Conservation (phyloP, 306 rosid species). For the Clitoria ternatea region DNA sequence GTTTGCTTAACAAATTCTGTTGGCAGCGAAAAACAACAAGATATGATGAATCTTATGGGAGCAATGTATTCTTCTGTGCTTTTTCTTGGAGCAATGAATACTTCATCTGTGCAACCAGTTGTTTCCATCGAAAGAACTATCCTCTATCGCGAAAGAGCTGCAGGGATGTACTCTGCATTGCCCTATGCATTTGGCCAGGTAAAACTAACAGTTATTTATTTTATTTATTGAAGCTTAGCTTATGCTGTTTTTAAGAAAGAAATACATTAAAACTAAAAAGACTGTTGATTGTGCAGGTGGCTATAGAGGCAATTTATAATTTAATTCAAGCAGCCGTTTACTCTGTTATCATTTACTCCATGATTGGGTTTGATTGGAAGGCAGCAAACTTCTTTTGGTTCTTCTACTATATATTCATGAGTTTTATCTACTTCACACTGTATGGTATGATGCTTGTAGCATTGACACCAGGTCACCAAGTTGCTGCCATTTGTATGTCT, state of each 20-base stretch:
- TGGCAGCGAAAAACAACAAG: constrained; percentile 33
- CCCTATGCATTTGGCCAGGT: constrained; percentile 45
- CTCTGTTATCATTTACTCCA: constrained; percentile 44
- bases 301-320: constrained; percentile 59
- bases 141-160: constrained; percentile 66
- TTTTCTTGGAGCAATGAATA: constrained; percentile 27
- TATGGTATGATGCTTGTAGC: constrained; percentile 86
- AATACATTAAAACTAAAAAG: background rate
- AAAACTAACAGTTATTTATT: background rate
- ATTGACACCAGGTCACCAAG: constrained; percentile 61
- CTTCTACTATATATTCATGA: constrained; percentile 60
- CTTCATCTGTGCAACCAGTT: constrained; percentile 49
- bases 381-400: constrained; percentile 53
- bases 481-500: constrained; percentile 61
- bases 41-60: constrained; percentile 54
- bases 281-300: constrained; percentile 51
- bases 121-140: constrained; percentile 61
- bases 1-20: background rate
- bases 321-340: constrained; percentile 53
- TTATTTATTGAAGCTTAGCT: background rate
- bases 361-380: constrained; percentile 66
- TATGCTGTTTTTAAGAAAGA: background rate
- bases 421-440: constrained; percentile 65
- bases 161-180: constrained; percentile 44
- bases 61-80: constrained; percentile 52